Evolutionary conservation across 768 basidiomycete genomes (phyloP).

Genomic region (Boletus speciosus): DNA sequence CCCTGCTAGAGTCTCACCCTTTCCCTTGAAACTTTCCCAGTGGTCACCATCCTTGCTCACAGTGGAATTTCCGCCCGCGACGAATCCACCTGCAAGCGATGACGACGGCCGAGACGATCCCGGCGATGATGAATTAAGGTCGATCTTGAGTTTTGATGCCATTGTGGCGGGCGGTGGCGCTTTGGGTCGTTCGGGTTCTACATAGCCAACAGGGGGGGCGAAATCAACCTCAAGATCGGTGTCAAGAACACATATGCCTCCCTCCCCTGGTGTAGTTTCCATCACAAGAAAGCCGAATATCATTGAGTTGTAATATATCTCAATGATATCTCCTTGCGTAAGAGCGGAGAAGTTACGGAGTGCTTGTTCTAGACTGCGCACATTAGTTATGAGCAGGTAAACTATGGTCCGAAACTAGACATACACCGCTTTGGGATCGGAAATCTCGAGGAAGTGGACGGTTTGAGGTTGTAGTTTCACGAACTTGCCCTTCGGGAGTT

Average conservation of each 20-base stretch:
- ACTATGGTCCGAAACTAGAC: conserved; percentile 29
- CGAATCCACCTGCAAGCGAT: conserved; percentile 65
- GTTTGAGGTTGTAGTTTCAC: conserved; percentile 97
- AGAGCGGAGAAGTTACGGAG: conserved; percentile 89
- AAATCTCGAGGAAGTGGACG: conserved; percentile 93
- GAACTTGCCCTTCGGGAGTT: conserved; percentile 88
- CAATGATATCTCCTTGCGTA: conserved; percentile 95
- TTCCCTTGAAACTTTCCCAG: conserved; percentile 96
- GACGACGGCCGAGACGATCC: conserved; percentile 82
- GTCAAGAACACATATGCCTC: conserved; percentile 86
- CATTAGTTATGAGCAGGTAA: background rate
- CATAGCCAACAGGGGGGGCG: conserved; percentile 87
- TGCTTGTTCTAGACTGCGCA: conserved; percentile 82
- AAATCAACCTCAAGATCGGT: conserved; percentile 99
- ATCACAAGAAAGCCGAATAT: conserved; percentile 94
- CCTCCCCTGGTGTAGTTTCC: conserved; percentile 84
- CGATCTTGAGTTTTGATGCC: conserved; percentile 96
- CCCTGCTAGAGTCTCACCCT: conserved; percentile 86
- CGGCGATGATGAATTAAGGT: conserved; percentile 81
- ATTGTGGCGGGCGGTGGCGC: conserved; percentile 82
- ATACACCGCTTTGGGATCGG: conserved; percentile 96
- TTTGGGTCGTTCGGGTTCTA: conserved; percentile 87
- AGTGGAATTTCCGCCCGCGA: conserved; percentile 43
- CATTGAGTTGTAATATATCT: conserved; percentile 96
- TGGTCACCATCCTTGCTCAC: conserved; percentile 77